A percentile compares a stretch with the other conserved stretches of the same genome.
Conservation (phyloP, 2,329 filamentous ascomycete species). For the Fusarium cyanostomum region DNA sequence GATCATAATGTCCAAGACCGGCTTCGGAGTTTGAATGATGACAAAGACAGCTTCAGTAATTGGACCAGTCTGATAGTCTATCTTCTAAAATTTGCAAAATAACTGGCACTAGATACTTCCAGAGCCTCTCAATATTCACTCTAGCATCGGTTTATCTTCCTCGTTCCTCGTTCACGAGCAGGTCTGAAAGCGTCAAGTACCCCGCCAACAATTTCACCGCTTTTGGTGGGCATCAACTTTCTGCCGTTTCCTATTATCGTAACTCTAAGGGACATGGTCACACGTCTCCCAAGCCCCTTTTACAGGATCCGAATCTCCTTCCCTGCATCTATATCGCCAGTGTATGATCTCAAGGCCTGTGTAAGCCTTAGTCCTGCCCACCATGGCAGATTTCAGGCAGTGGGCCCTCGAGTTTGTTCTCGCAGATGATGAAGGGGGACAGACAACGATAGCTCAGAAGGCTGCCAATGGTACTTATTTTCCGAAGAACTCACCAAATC, state of each 20-base stretch:
- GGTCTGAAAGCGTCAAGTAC: conserved; percentile 14
- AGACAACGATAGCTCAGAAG: conserved; percentile 53
- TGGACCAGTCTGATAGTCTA: conserved; percentile 34
- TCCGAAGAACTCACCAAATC: background rate
- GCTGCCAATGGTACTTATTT: conserved; percentile 54
- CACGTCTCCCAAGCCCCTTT: background rate
- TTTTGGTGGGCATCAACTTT: conserved; percentile 38
- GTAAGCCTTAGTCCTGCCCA: background rate
- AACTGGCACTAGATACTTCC: too few relatives aligned
- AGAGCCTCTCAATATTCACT: too few relatives aligned
- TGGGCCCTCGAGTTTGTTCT: conserved; percentile 65
- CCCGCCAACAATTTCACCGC: conserved; percentile 42
- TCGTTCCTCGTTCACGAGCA: background rate
- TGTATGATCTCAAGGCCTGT: background rate
- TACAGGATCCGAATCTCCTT: background rate
- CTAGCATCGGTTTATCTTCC: background rate
- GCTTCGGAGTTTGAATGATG: conserved; percentile 42
- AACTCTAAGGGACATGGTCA: conserved; percentile 18
- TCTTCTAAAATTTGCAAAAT: conserved; percentile 3
- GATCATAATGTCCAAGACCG: conserved; percentile 25
- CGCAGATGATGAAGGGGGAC: conserved; percentile 56
- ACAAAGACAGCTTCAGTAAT: conserved; percentile 38
- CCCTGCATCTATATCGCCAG: background rate
- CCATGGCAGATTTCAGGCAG: conserved; percentile 62
- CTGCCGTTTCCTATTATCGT: conserved; percentile 22